A percentile compares a stretch with the other conserved stretches of the same genome.
These are phyloP conservation scores for Epichloe gansuensis DNA, from an alignment of 2,329 filamentous ascomycete genomes.

Conservation along the genomic window DNA sequence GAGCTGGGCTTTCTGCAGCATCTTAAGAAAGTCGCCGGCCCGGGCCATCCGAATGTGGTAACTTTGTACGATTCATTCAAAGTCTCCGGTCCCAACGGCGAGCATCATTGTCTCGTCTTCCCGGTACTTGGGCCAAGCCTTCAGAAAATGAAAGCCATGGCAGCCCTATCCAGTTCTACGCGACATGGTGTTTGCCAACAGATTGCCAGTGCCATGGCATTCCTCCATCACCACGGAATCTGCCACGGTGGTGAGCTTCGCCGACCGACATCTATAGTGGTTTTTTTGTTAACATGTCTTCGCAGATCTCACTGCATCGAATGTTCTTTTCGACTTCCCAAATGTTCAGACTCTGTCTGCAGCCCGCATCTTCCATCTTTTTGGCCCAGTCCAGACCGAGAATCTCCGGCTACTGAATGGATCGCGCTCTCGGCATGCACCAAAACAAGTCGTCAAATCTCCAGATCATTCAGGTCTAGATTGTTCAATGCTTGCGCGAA, in stretches of 20 bases:
- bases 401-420: neutral
- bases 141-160: too few relatives aligned
- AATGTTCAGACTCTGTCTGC: constrained; percentile 1
- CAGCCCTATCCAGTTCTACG: too few relatives aligned
- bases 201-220: constrained; percentile 5
- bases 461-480: constrained; percentile 1
- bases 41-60: constrained; percentile 5
- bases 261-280: neutral
- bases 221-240: constrained; percentile 5
- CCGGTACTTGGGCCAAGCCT: constrained; percentile 5
- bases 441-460: constrained; percentile 2
- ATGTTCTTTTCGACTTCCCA: constrained; percentile 4
- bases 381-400: constrained; percentile 3
- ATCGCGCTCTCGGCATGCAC: constrained; percentile 2
- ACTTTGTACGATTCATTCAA: constrained; percentile 2
- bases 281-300: too few relatives aligned
- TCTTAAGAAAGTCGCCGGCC: constrained; percentile 2
- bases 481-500: neutral
- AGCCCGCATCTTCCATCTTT: constrained; percentile 1
- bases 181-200: constrained; percentile 1
- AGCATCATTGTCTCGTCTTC: constrained; percentile 4
- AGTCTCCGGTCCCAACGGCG: constrained; percentile 4
- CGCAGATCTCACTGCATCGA: constrained; percentile 3
- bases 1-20: constrained; percentile 1
- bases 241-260: constrained; percentile 6